phyloP scores from a whole-genome alignment of 2,329 filamentous ascomycete species.

The Colletotrichum abscissum region DNA sequence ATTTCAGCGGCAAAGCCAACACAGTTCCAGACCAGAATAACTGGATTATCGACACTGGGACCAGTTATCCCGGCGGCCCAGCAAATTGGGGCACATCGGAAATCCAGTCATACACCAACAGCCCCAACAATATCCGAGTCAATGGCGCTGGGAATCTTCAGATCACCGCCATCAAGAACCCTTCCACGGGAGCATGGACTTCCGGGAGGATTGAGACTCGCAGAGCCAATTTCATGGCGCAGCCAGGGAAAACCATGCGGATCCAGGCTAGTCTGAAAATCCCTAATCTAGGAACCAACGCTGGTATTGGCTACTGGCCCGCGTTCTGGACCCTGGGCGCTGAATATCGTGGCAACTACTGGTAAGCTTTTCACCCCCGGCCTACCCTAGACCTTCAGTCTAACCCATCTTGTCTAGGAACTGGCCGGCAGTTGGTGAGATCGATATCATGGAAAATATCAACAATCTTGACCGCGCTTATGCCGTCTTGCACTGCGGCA shows the following conservation, averaged over 20 bases:
- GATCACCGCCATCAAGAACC: slow-evolving; percentile 55
- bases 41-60: slow-evolving; percentile 58
- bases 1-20: slow-evolving; percentile 52
- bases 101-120: slow-evolving; percentile 57
- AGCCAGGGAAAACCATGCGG: slow-evolving; percentile 48
- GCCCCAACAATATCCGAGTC: slow-evolving; percentile 56
- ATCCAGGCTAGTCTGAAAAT: slow-evolving; percentile 52
- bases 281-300: slow-evolving; percentile 34
- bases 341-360: slow-evolving; percentile 49
- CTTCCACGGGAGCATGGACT: slow-evolving; percentile 49
- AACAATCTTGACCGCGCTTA: slow-evolving; percentile 66
- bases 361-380: slow-evolving; percentile 39
- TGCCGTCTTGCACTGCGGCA: slow-evolving; percentile 64
- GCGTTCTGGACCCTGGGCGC: slow-evolving; percentile 59
- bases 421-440: slow-evolving; percentile 59
- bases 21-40: slow-evolving; percentile 48
- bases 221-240: slow-evolving; percentile 47
- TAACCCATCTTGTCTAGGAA: slow-evolving; percentile 51
- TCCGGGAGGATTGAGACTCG: slow-evolving; percentile 55
- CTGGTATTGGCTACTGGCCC: slow-evolving; percentile 53
- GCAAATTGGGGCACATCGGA: slow-evolving; percentile 60
- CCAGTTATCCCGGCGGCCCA: slow-evolving; percentile 55
- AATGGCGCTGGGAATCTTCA: slow-evolving; percentile 59
- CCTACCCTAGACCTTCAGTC: slow-evolving; percentile 59
- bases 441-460: slow-evolving; percentile 73